A percentile compares a stretch with the other conserved stretches of the same genome.
phyloP scores from a whole-genome alignment of 345 rosid species.

The Adansonia digitata region DNA sequence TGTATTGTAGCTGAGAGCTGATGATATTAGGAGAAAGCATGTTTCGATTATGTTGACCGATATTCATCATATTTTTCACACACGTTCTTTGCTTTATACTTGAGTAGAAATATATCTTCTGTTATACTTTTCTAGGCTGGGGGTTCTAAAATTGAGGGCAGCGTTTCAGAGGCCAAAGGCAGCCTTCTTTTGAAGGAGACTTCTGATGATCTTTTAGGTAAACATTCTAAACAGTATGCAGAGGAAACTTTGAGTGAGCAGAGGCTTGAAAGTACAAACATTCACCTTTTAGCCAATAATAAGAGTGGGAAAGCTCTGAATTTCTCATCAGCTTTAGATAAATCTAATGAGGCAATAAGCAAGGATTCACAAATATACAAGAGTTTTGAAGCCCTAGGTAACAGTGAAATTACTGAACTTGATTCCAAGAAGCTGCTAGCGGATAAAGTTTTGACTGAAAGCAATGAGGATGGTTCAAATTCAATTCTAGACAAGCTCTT shows the following conservation, averaged over 20 bases:
- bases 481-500: slow-evolving; percentile 82
- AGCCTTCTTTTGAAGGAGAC: slow-evolving; percentile 24
- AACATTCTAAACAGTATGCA: slow-evolving; percentile 15
- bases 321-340: slow-evolving; percentile 36
- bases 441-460: slow-evolving; percentile 33
- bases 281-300: slow-evolving; percentile 23
- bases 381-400: slow-evolving; percentile 32
- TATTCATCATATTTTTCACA: not conserved
- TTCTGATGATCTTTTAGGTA: slow-evolving; percentile 38
- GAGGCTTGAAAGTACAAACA: slow-evolving; percentile 35
- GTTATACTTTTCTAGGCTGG: slow-evolving; percentile 35
- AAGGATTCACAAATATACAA: slow-evolving; percentile 26
- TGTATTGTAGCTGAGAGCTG: not conserved
- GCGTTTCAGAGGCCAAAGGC: slow-evolving; percentile 12
- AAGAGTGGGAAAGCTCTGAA: slow-evolving; percentile 26
- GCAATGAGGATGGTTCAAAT: slow-evolving; percentile 35
- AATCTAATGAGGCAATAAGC: slow-evolving; percentile 25
- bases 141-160: slow-evolving; percentile 43
- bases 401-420: slow-evolving; percentile 33
- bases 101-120: not conserved
- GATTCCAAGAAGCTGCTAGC: slow-evolving; percentile 31
- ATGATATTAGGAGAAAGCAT: not conserved
- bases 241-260: slow-evolving; percentile 32
- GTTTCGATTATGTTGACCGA: not conserved
- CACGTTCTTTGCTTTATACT: not conserved